Evolutionary conservation across 192 early-diverging fungal genomes (phyloP).

Genomic region (Gaertneriomyces semiglobifer): DNA sequence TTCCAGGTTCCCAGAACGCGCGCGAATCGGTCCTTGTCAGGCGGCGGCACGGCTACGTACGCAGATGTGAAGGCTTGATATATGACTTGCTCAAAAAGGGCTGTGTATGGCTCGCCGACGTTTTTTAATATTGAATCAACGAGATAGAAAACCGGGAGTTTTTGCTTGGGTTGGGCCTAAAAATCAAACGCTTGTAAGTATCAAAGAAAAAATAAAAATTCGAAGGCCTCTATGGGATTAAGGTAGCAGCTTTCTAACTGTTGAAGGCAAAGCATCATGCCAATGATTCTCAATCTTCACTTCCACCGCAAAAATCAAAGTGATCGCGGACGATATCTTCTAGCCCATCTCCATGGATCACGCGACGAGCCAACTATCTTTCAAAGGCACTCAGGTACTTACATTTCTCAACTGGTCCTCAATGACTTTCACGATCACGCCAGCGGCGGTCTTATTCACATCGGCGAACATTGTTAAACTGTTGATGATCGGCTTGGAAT

Average conservation of each 20-base stretch:
- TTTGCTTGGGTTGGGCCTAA: constrained; percentile 69
- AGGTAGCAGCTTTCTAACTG: not conserved
- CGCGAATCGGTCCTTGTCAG: constrained; percentile 68
- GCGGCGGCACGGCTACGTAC: constrained; percentile 65
- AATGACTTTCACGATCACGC: constrained; percentile 75
- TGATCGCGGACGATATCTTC: no score
- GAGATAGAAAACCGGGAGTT: constrained; percentile 86
- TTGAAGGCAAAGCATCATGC: not conserved
- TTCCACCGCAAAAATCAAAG: not conserved
- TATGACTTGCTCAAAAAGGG: constrained; percentile 69
- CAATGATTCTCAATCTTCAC: no score
- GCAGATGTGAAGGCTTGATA: constrained; percentile 71
- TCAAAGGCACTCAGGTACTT: constrained; percentile 19
- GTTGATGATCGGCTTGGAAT: constrained; percentile 90
- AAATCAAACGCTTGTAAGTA: constrained; percentile 9
- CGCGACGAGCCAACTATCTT: not conserved
- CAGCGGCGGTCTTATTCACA: constrained; percentile 63
- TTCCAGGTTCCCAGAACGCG: constrained; percentile 83
- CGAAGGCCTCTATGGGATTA: not conserved
- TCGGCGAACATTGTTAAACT: constrained; percentile 82
- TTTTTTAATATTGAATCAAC: constrained; percentile 97
- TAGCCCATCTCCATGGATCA: not conserved
- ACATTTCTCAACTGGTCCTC: constrained; percentile 57
- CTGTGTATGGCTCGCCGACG: constrained; percentile 74
- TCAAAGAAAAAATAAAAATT: not conserved